Conservation (phyloP, 768 basidiomycete species). For the Agaricus blazei region DNA sequence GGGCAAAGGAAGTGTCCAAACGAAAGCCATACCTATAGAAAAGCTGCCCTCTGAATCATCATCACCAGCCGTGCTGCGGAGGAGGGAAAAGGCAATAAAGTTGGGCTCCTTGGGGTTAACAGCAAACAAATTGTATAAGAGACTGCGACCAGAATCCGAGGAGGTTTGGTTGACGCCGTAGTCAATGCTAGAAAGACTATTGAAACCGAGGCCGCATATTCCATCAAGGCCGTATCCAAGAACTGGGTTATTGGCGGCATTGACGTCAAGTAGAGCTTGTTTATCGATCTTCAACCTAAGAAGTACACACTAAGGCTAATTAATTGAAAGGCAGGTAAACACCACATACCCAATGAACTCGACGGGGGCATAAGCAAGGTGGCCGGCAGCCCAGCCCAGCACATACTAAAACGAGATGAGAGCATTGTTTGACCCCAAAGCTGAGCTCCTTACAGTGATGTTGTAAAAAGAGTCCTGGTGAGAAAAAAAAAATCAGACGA, state of each 20-base stretch:
- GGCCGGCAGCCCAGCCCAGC: slow-evolving; percentile 72
- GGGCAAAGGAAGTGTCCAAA: not conserved
- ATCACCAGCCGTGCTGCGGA: slow-evolving; percentile 47
- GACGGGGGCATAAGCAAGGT: slow-evolving; percentile 55
- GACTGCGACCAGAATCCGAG: slow-evolving; percentile 55
- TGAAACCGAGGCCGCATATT: slow-evolving; percentile 75
- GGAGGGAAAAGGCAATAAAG: slow-evolving; percentile 73
- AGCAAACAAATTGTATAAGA: slow-evolving; percentile 74
- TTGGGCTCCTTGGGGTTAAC: slow-evolving; percentile 69
- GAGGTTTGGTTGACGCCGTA: slow-evolving; percentile 50
- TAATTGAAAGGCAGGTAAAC: not conserved
- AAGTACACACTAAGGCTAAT: not conserved
- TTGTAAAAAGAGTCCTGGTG: slow-evolving; percentile 46
- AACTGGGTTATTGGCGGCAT: slow-evolving; percentile 64
- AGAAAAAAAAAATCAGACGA: slow-evolving; percentile 8
- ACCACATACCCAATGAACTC: slow-evolving; percentile 63
- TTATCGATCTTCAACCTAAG: slow-evolving; percentile 54
- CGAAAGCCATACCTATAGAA: slow-evolving; percentile 52
- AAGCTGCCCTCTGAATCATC: slow-evolving; percentile 64
- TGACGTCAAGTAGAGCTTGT: slow-evolving; percentile 70
- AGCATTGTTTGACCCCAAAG: not conserved
- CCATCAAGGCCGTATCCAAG: slow-evolving; percentile 67
- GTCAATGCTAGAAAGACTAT: slow-evolving; percentile 71
- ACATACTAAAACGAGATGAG: slow-evolving; percentile 51
- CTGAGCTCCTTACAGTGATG: slow-evolving; percentile 46